Conservation (phyloP, 1,139 yeast species). For the Taphrina wiesneri region DNA sequence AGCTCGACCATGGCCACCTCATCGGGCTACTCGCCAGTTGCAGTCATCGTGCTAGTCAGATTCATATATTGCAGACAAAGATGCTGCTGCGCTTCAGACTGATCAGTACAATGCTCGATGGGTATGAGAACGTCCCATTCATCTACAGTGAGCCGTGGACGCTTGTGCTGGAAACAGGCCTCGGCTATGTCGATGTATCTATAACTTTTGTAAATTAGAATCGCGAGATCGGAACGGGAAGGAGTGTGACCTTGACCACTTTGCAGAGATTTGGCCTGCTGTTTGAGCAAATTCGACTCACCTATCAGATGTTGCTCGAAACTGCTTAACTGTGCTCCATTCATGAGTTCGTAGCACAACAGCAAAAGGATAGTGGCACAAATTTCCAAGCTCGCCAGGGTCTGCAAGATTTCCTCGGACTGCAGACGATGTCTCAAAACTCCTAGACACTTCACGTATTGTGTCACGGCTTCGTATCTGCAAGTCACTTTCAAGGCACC, state of each 20-base stretch:
- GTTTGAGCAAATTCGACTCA: background rate
- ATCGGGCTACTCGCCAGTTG: background rate
- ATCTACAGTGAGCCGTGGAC: background rate
- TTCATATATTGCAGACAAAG: background rate
- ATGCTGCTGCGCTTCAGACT: background rate
- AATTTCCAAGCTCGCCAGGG: background rate
- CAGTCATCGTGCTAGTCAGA: background rate
- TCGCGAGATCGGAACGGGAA: background rate
- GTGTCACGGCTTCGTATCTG: background rate
- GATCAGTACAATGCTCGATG: background rate
- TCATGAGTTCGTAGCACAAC: background rate
- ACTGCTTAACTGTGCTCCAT: background rate
- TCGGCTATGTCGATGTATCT: background rate
- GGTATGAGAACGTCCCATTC: slow-evolving; percentile 7
- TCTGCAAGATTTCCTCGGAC: background rate
- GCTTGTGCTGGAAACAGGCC: background rate
- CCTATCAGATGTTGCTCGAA: background rate
- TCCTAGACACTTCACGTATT: background rate
- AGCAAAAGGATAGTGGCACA: background rate
- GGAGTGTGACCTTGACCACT: background rate
- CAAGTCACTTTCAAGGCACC: background rate
- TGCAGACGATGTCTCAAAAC: background rate
- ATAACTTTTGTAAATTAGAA: background rate
- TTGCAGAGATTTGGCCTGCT: background rate
- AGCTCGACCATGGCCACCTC: background rate